Evolutionary conservation across 2,329 filamentous ascomycete genomes (phyloP).

Genomic region (Hypoxylon sp.): DNA sequence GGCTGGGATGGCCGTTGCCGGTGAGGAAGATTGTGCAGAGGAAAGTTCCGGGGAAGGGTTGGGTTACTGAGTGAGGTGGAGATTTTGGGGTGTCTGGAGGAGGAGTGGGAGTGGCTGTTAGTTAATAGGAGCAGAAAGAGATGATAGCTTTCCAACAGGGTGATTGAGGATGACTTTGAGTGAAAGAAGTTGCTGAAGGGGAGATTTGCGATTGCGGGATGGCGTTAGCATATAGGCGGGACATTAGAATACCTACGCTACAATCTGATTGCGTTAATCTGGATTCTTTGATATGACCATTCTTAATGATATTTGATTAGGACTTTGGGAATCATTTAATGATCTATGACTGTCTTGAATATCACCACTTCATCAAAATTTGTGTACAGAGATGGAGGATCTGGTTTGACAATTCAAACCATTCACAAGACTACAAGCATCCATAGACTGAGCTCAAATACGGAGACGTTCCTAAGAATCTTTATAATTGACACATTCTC

Average conservation of each 20-base stretch:
- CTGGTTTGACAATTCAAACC: background rate
- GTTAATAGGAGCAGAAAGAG: slow-evolving; percentile 87
- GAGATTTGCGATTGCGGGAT: slow-evolving; percentile 51
- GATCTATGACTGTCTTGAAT: background rate
- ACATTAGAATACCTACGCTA: background rate
- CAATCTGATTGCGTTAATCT: background rate
- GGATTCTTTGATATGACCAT: background rate
- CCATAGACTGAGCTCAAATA: background rate
- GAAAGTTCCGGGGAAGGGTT: slow-evolving; percentile 79
- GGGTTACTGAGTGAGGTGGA: slow-evolving; percentile 74
- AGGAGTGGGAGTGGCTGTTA: background rate
- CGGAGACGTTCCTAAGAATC: background rate
- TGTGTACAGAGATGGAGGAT: background rate
- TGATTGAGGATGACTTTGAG: slow-evolving; percentile 87
- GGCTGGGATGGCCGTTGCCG: slow-evolving; percentile 86
- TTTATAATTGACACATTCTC: background rate
- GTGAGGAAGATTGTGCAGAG: slow-evolving; percentile 87
- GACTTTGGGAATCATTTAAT: background rate
- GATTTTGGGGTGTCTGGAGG: no score
- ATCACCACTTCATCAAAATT: background rate
- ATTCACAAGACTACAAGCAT: background rate
- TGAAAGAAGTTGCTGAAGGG: slow-evolving; percentile 71
- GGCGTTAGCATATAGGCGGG: background rate
- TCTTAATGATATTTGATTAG: background rate
- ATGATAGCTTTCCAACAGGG: slow-evolving; percentile 83